Evolutionary conservation across 371 early-diverging fungal species (phyloP).

Genomic region (Mucor sp.): DNA sequence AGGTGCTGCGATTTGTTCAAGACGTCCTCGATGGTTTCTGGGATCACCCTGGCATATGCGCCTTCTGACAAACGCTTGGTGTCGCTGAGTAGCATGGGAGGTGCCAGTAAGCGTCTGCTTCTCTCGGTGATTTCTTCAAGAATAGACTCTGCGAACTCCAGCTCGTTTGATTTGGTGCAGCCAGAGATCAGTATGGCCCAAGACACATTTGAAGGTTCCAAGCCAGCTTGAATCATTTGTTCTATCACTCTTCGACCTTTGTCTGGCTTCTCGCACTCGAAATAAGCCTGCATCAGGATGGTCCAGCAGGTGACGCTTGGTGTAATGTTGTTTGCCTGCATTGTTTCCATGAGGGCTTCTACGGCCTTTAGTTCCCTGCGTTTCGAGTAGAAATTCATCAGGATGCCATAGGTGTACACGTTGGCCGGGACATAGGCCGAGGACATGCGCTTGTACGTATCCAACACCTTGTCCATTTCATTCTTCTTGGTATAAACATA

Average conservation of each 20-base stretch:
- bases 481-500: slow-evolving; percentile 36
- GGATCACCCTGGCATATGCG: slow-evolving; percentile 20
- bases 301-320: slow-evolving; percentile 36
- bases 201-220: slow-evolving; percentile 28
- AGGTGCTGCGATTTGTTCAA: slow-evolving; percentile 10
- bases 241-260: slow-evolving; percentile 34
- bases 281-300: slow-evolving; percentile 45
- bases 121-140: slow-evolving; percentile 22
- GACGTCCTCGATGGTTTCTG: slow-evolving; percentile 36
- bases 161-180: slow-evolving; percentile 16
- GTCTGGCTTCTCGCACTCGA: slow-evolving; percentile 17
- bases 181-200: slow-evolving; percentile 33
- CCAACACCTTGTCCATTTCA: slow-evolving; percentile 44
- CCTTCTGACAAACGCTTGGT: background rate
- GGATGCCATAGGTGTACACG: slow-evolving; percentile 35
- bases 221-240: slow-evolving; percentile 34
- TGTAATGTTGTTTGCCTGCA: slow-evolving; percentile 29
- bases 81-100: background rate
- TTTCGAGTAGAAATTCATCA: slow-evolving; percentile 42
- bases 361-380: slow-evolving; percentile 37
- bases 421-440: slow-evolving; percentile 29
- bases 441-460: slow-evolving; percentile 40
- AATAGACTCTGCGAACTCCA: slow-evolving; percentile 34
- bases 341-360: slow-evolving; percentile 39
- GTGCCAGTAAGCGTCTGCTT: background rate